A percentile compares a stretch with the other conserved stretches of the same genome.
These are phyloP conservation scores for Kondoa subrosea DNA, from an alignment of 768 basidiomycete species.

Conservation along the genomic window DNA sequence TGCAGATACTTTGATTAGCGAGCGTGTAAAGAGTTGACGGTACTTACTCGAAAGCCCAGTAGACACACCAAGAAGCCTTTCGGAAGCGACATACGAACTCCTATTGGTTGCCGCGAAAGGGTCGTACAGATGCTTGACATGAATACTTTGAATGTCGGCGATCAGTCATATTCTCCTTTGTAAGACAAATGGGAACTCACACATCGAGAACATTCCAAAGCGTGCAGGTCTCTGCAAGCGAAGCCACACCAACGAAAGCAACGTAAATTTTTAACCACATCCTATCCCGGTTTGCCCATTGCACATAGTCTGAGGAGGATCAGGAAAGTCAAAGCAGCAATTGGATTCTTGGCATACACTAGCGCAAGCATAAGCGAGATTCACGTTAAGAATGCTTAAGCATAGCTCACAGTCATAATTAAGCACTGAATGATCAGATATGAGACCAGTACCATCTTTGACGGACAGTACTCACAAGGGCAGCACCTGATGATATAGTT, in stretches of 20 bases:
- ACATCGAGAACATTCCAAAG: neutral
- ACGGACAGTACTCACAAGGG: no score
- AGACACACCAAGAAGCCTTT: neutral
- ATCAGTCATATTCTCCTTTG: no score
- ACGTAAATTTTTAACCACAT: neutral
- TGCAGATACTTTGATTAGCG: neutral
- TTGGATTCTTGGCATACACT: neutral
- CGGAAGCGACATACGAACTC: no score
- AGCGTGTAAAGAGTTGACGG: no score
- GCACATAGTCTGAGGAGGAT: no score
- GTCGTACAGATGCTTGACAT: neutral
- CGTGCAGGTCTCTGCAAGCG: neutral
- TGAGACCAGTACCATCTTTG: no score
- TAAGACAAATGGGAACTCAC: no score
- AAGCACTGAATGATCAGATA: neutral
- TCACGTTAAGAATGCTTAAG: no score
- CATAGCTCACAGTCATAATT: neutral
- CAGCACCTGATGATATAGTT: no score
- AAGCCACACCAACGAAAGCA: neutral
- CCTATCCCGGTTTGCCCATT: no score
- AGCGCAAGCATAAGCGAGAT: neutral
- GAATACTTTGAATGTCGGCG: neutral
- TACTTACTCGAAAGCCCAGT: no score
- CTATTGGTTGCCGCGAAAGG: neutral
- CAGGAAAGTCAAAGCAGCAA: neutral